These are phyloP conservation scores for Astrephomene gubernaculifera DNA, from an alignment of 139 green algal genomes.

Conservation along the genomic window DNA sequence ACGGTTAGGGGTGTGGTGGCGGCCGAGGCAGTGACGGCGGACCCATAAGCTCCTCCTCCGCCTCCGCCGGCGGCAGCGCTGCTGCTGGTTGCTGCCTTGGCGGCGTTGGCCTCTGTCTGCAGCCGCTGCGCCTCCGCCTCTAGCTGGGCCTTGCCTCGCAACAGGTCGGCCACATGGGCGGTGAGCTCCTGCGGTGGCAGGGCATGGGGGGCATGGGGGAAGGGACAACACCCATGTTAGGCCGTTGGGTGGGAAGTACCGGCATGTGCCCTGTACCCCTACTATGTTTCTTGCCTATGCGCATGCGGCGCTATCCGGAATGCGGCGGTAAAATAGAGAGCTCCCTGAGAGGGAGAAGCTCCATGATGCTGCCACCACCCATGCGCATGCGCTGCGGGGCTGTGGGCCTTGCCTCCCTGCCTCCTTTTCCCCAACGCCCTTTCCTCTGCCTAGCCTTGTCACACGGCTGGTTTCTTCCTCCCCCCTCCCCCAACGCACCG, in stretches of 20 bases:
- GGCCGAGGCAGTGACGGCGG: neutral
- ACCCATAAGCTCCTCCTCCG: neutral
- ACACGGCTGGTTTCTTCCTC: too few relatives aligned
- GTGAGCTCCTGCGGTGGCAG: neutral
- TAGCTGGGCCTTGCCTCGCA: constrained; percentile 1
- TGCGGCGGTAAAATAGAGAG: neutral
- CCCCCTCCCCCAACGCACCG: too few relatives aligned
- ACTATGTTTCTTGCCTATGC: neutral
- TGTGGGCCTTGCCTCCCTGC: too few relatives aligned
- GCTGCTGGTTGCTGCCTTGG: neutral
- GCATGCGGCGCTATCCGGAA: neutral
- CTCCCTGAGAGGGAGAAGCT: neutral
- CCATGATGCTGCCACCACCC: neutral
- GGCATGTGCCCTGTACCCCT: neutral
- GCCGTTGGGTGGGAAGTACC: neutral
- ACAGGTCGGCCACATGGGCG: constrained; percentile 2
- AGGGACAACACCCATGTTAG: neutral
- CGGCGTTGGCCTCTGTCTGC: neutral
- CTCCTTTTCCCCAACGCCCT: neutral
- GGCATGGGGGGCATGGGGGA: neutral
- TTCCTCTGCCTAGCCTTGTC: neutral
- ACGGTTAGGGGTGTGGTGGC: neutral
- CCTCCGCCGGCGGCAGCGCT: neutral
- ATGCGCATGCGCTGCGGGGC: too few relatives aligned
- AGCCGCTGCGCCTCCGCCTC: neutral